phyloP scores from a whole-genome alignment of 495 filamentous ascomycete species.

The Aspergillus coremiiformis region DNA sequence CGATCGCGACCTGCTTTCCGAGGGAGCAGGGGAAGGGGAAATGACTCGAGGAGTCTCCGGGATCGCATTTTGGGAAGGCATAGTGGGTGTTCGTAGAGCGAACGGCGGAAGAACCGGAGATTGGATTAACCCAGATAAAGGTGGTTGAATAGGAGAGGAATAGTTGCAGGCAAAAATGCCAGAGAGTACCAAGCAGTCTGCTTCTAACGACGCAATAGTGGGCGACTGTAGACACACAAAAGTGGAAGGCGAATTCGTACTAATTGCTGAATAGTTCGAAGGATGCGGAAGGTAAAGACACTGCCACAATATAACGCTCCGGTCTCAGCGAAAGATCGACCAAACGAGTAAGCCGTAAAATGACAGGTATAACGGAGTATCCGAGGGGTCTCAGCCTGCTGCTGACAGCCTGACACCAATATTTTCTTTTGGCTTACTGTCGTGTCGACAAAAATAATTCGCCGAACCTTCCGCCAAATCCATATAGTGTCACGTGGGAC shows the following conservation, averaged over 20 bases:
- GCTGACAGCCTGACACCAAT: background rate
- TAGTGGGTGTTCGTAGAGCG: slow-evolving; percentile 30
- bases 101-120: slow-evolving; percentile 43
- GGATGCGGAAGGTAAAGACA: slow-evolving; percentile 13
- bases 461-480: slow-evolving; percentile 8
- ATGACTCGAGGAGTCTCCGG: slow-evolving; percentile 65
- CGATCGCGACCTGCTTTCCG: slow-evolving; percentile 41
- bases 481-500: slow-evolving; percentile 6
- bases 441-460: background rate
- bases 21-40: slow-evolving; percentile 60
- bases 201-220: slow-evolving; percentile 22
- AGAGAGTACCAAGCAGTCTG: slow-evolving; percentile 5
- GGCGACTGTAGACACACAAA: slow-evolving; percentile 9
- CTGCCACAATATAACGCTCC: slow-evolving; percentile 12
- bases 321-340: slow-evolving; percentile 1
- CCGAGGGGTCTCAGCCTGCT: background rate
- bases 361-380: background rate
- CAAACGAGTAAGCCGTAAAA: background rate
- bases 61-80: slow-evolving; percentile 42
- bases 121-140: slow-evolving; percentile 44
- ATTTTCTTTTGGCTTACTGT: background rate
- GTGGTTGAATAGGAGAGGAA: slow-evolving; percentile 26
- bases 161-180: slow-evolving; percentile 23
- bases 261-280: slow-evolving; percentile 4
- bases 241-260: slow-evolving; percentile 4